Conservation (phyloP, 2,329 filamentous ascomycete species). For the Colletotrichum cereale region DNA sequence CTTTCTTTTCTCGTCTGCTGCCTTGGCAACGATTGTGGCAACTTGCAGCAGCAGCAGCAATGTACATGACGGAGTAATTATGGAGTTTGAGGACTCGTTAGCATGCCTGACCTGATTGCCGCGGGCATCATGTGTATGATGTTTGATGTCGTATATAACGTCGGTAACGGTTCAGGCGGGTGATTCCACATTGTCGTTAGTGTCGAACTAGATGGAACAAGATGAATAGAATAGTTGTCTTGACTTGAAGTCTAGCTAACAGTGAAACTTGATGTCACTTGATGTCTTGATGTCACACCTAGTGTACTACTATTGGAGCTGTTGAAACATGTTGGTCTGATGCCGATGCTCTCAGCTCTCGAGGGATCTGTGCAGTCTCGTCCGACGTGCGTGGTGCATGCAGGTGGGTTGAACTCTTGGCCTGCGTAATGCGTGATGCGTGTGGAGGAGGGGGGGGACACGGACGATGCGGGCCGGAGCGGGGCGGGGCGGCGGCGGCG, state of each 20-base stretch:
- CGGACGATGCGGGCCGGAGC: conserved; percentile 1
- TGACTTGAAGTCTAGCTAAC: too few relatives aligned
- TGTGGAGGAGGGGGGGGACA: background rate
- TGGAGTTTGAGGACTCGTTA: conserved; percentile 26
- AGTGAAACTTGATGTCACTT: too few relatives aligned
- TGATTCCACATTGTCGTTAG: conserved; percentile 8
- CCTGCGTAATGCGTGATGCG: conserved; percentile 4
- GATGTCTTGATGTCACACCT: background rate
- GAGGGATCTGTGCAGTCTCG: background rate
- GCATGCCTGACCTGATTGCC: conserved; percentile 21
- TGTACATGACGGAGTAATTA: conserved; percentile 37
- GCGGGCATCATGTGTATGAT: conserved; percentile 35
- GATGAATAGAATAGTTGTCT: conserved; percentile 22
- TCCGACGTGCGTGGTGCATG: background rate
- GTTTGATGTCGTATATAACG: conserved; percentile 35
- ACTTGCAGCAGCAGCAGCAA: conserved; percentile 17
- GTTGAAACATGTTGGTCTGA: background rate
- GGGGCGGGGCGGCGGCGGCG: background rate
- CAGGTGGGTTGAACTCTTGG: background rate
- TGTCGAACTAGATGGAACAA: conserved; percentile 3
- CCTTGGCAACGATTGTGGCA: background rate
- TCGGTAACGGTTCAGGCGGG: conserved; percentile 16
- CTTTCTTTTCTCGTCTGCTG: conserved; percentile 21
- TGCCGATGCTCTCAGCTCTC: background rate
- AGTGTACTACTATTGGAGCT: background rate